Evolutionary conservation across 768 basidiomycete genomes (phyloP).

Genomic region (Naganishia randhawae): DNA sequence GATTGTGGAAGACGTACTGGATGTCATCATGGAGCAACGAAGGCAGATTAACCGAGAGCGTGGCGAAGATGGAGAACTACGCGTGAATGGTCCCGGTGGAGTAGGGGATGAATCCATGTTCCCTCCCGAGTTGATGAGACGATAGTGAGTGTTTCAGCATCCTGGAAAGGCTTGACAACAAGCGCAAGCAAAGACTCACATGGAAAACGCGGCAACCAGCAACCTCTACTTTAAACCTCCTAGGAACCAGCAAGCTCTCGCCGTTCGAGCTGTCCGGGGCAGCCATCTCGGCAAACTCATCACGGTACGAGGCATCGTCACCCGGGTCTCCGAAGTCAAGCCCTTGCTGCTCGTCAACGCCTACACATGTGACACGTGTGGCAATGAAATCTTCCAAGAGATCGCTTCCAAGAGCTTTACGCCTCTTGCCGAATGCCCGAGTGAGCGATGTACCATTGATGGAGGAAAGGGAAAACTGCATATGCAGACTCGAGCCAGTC

Average conservation of each 20-base stretch:
- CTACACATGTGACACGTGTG: slow-evolving; percentile 96
- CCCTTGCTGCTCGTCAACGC: slow-evolving; percentile 95
- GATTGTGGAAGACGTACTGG: slow-evolving; percentile 78
- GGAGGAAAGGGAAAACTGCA: slow-evolving; percentile 82
- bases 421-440: slow-evolving; percentile 84
- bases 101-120: slow-evolving; percentile 70
- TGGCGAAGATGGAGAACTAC: slow-evolving; percentile 33
- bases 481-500: slow-evolving; percentile 96
- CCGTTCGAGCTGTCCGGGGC: slow-evolving; percentile 87
- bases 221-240: slow-evolving; percentile 92
- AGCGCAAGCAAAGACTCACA: too few relatives aligned
- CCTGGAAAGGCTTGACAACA: not conserved
- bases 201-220: slow-evolving; percentile 60
- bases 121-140: slow-evolving; percentile 81
- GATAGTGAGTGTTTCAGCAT: slow-evolving; percentile 70
- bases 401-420: slow-evolving; percentile 86
- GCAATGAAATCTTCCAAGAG: slow-evolving; percentile 97
- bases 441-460: slow-evolving; percentile 78
- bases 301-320: slow-evolving; percentile 95
- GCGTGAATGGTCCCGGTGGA: slow-evolving; percentile 36
- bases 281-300: slow-evolving; percentile 83
- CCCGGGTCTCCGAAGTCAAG: slow-evolving; percentile 97
- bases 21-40: slow-evolving; percentile 91
- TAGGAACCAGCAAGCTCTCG: slow-evolving; percentile 55
- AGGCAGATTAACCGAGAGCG: slow-evolving; percentile 55